These are phyloP conservation scores for Eutypa lata DNA, from an alignment of 2,329 filamentous ascomycete species.

Conservation along the genomic window DNA sequence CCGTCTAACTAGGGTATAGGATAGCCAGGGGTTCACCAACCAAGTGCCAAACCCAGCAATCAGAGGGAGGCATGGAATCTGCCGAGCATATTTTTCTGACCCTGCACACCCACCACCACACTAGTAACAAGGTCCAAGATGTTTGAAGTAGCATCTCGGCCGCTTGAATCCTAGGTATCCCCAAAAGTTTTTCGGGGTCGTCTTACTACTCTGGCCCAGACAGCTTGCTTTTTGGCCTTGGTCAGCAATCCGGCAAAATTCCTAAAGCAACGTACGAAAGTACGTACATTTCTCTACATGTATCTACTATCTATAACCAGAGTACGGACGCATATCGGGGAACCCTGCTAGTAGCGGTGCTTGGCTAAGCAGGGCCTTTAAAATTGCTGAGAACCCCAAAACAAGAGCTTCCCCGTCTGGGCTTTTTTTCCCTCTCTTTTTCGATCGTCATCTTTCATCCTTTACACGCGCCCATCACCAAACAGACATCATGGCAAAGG, in stretches of 20 bases:
- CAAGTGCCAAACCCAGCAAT: no score
- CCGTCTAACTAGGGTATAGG: no score
- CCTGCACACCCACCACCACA: neutral
- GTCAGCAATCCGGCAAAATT: neutral
- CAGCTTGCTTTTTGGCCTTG: neutral
- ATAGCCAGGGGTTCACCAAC: neutral
- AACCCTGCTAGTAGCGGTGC: neutral
- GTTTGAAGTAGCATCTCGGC: neutral
- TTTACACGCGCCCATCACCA: neutral
- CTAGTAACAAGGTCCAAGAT: no score
- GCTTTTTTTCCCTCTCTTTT: no score
- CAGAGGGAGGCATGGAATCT: neutral
- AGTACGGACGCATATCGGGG: neutral
- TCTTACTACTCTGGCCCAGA: neutral
- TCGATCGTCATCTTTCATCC: neutral
- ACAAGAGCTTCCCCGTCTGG: neutral
- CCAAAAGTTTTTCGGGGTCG: neutral
- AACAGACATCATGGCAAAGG: slow-evolving; percentile 17
- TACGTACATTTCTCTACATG: neutral
- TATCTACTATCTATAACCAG: neutral
- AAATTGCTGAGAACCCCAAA: neutral
- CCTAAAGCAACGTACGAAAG: no score
- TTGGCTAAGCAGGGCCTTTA: neutral
- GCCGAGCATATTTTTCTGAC: neutral
- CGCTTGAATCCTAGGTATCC: neutral